These are phyloP conservation scores for Orbilia brochopaga DNA, from an alignment of 2,329 filamentous ascomycete genomes.

Conservation along the genomic window DNA sequence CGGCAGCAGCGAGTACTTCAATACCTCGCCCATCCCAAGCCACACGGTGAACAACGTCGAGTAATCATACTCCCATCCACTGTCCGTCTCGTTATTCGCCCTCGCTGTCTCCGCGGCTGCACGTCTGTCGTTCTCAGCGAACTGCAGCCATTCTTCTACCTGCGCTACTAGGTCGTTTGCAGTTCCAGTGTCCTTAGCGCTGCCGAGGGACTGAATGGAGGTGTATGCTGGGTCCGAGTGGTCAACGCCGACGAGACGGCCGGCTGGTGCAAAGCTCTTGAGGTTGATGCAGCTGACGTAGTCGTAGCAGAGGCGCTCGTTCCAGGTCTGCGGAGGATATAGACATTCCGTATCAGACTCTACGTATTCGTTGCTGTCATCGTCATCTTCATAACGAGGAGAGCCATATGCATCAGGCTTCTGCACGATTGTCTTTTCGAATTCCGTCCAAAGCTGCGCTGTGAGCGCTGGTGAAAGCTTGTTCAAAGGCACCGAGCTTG, in stretches of 20 bases:
- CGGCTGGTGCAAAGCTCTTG: not conserved
- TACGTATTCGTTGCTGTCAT: too few relatives aligned
- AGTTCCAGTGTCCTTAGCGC: not conserved
- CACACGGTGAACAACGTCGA: conserved; percentile 11
- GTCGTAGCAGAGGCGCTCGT: conserved; percentile 1
- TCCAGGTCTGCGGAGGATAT: not conserved
- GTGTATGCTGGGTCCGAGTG: conserved; percentile 2
- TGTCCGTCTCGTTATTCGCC: not conserved
- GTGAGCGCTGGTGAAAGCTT: not conserved
- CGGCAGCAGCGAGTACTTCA: not conserved
- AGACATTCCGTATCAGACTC: not conserved
- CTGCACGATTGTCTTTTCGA: not conserved
- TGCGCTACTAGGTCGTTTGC: conserved; percentile 10
- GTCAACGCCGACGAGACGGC: conserved; percentile 2
- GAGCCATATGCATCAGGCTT: not conserved
- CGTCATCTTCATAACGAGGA: not conserved
- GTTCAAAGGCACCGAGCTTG: not conserved
- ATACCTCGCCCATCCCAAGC: conserved; percentile 6
- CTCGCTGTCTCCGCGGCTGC: not conserved
- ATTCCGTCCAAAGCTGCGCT: not conserved
- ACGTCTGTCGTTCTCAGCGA: not conserved
- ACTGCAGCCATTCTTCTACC: conserved; percentile 6
- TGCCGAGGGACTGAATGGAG: not conserved
- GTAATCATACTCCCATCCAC: conserved; percentile 3
- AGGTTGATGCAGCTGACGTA: not conserved